phyloP scores from a whole-genome alignment of 2,329 filamentous ascomycete genomes.

The Botrytis galanthina region DNA sequence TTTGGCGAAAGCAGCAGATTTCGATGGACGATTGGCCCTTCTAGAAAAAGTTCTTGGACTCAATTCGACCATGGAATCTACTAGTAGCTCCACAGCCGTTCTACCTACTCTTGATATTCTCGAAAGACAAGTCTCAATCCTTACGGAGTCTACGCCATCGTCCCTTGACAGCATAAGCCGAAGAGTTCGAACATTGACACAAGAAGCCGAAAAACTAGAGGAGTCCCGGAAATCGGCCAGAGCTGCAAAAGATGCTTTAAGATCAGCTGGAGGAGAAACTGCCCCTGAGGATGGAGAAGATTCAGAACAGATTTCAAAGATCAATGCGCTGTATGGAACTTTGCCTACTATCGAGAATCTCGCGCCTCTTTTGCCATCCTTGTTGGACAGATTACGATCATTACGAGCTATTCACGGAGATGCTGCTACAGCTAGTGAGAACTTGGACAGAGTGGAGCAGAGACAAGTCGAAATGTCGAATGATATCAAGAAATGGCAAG shows the following conservation, averaged over 20 bases:
- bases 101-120: slow-evolving; percentile 79
- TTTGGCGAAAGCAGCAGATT: slow-evolving; percentile 78
- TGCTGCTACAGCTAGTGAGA: slow-evolving; percentile 77
- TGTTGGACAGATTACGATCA: slow-evolving; percentile 82
- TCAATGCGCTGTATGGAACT: slow-evolving; percentile 87
- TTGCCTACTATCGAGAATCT: slow-evolving; percentile 85
- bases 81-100: slow-evolving; percentile 63
- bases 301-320: slow-evolving; percentile 75
- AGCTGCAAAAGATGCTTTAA: slow-evolving; percentile 57
- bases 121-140: slow-evolving; percentile 73
- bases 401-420: slow-evolving; percentile 82
- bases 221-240: slow-evolving; percentile 63
- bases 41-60: slow-evolving; percentile 82
- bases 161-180: slow-evolving; percentile 71
- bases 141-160: slow-evolving; percentile 69
- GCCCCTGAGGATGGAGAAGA: slow-evolving; percentile 51
- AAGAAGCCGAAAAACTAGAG: slow-evolving; percentile 70
- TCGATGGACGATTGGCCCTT: slow-evolving; percentile 75
- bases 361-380: slow-evolving; percentile 76
- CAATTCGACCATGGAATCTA: slow-evolving; percentile 62
- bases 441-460: slow-evolving; percentile 72
- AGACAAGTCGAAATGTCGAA: slow-evolving; percentile 77
- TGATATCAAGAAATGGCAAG: slow-evolving; percentile 84
- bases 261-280: slow-evolving; percentile 40
- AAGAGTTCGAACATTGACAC: slow-evolving; percentile 65